Evolutionary conservation across 75 land plant genomes (phyloP), one percentile per base, ranked within the genome.

Genomic region (Chamaecyparis obtusa): DNA sequence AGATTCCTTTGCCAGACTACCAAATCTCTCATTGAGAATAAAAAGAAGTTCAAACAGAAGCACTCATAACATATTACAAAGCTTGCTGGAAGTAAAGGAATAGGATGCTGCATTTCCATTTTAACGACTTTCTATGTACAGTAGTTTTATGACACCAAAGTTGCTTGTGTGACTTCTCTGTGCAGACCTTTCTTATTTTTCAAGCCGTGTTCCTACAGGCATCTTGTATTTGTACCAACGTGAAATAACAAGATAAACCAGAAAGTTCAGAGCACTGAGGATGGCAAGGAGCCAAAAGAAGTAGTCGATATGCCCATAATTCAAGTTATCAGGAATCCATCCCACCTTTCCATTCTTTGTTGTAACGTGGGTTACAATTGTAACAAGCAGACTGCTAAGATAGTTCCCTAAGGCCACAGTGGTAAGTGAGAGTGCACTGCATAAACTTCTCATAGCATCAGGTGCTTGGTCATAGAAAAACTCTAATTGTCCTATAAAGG

Each of bases 401-500:
- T 95, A 95, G 41, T 91, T 95, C 15, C 97, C 99, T 35, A 94
- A 74, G 9, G 95, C 93, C 17, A 91, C 88, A 0, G 99, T 94
- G 24, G 94, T 94, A 32, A 97, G 92, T 0, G 96, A 91, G 1
- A 97, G 92, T 2, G 97, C 97, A 6, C 94, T 91, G 57, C 93
- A 88, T 86, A 97, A n/a, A 87, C 96, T 94, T 56, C 99, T 92
- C 95, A 96, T 95, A 36, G 96, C 95, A 85, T 97, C 99, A 5
- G 99, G 99, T 74, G 97, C 91, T 64, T 96, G 97, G 72, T 96
- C 97, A 86, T 96, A 96, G 88, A 96, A 96, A 87, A 96, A 96
- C 87, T 96, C 97, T 76, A 96, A 36, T 57, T 95, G 96, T 56
- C 97, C 97, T 49, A 96, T 89, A 71, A 91, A 92, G 0, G 96